Evolutionary conservation across 2,329 filamentous ascomycete genomes (phyloP), one percentile per base, ranked within the genome.

Genomic region (Aspergillus neoniger): DNA sequence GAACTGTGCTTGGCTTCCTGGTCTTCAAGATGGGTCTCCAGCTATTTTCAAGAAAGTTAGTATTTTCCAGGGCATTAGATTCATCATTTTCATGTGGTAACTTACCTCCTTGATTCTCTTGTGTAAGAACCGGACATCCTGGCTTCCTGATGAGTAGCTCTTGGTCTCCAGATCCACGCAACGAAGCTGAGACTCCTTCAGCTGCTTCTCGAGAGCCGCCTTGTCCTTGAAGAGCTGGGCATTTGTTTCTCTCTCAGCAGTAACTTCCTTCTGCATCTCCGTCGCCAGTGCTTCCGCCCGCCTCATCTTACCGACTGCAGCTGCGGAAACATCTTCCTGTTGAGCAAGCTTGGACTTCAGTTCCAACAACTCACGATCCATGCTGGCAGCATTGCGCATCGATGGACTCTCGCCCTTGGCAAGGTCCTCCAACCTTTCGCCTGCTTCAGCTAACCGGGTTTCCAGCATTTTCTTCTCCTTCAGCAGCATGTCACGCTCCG

Each of bases 241-340:
- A 69, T 88, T 92, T 36, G 85, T 85, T 72, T 98, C 95, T 9
- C 94, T 87, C 79, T 97, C 94, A 7, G 86, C 86, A 17, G 88
- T 87, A 63, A 97, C 91, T 70, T 99, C 95, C 75, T 95, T 96
- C 72, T 98, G 94, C 65, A 96, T 88, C 77, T 99, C 95, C 8
- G 89, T 86, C 1, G 88, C 89, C 32, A 98, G 81, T 4, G 92
- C 91, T 72, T 99, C 94, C 2, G 95, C 91, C 23, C 94, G 88
- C 58, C 94, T 87, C 95, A 99, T 99, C 82, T 98, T 98, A 70
- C 95, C 94, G 43, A 98, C 89, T 0, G 94, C 94, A 3, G 95
- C 94, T 0, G 90, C 86, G 10, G 92, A 91, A 60, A 98, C 88
- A 73, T 99, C 94, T 77, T 98, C 91, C 71, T 97, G 92, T 71